These are phyloP conservation scores for Neopestalotiopsis rosae DNA, from an alignment of 2,329 filamentous ascomycete species.

Conservation along the genomic window DNA sequence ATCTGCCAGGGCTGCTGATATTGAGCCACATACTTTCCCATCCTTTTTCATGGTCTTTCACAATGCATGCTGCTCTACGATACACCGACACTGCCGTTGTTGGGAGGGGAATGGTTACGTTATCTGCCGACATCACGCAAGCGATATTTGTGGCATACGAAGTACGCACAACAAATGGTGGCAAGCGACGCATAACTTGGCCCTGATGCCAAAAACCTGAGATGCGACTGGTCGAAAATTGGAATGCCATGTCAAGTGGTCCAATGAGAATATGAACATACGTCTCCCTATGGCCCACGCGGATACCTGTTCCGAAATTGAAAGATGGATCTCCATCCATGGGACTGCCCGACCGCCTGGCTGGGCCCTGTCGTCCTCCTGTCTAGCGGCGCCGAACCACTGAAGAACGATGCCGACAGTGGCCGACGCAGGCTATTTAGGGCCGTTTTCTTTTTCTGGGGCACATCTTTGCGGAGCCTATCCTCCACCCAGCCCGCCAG, in stretches of 20 bases:
- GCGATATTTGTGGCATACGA: neutral
- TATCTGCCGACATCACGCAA: neutral
- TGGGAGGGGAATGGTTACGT: too few relatives aligned
- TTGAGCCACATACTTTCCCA: neutral
- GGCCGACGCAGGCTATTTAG: neutral
- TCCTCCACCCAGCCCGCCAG: neutral
- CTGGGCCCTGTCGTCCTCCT: neutral
- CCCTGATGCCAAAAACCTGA: neutral
- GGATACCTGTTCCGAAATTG: slow-evolving; percentile 1
- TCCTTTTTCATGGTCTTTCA: neutral
- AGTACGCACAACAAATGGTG: too few relatives aligned
- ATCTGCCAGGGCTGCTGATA: neutral
- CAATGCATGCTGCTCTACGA: neutral
- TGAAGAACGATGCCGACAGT: neutral
- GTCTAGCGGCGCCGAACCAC: neutral
- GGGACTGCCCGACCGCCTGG: neutral
- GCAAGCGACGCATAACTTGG: neutral
- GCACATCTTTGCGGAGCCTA: neutral
- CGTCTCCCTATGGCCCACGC: neutral
- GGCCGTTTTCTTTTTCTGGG: neutral
- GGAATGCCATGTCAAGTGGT: neutral
- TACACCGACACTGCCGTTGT: neutral
- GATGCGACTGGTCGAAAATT: neutral
- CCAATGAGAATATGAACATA: neutral
- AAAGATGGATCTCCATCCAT: neutral